Percentiles rank a stretch among this genome's conserved stretches.
phyloP scores from a whole-genome alignment of 2,329 filamentous ascomycete species.

The Ceratocystis variospora region DNA sequence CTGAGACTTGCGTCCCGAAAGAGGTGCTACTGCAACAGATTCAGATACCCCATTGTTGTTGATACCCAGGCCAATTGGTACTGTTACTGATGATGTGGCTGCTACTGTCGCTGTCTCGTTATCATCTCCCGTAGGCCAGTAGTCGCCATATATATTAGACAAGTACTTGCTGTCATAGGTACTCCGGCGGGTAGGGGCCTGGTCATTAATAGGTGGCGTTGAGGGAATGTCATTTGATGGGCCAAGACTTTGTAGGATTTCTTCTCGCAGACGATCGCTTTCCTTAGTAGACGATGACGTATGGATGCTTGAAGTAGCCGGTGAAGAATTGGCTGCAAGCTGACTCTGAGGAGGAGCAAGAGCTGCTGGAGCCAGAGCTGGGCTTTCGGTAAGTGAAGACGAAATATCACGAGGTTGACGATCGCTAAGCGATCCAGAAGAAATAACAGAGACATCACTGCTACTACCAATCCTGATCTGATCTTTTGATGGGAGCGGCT shows the following conservation, averaged over 20 bases:
- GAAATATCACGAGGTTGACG: background rate
- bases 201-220: background rate
- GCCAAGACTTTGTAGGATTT: slow-evolving; percentile 58
- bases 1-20: background rate
- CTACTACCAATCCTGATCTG: background rate
- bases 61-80: background rate
- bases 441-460: background rate
- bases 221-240: slow-evolving; percentile 25
- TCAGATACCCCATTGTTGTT: background rate
- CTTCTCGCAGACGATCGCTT: slow-evolving; percentile 56
- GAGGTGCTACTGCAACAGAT: background rate
- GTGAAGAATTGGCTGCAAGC: slow-evolving; percentile 8
- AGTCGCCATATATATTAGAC: slow-evolving; percentile 52
- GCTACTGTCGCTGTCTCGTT: background rate
- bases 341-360: background rate
- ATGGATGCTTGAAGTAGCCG: slow-evolving; percentile 11
- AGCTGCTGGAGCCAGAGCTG: slow-evolving; percentile 7
- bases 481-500: background rate
- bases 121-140: slow-evolving; percentile 38
- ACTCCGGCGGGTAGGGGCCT: slow-evolving; percentile 11
- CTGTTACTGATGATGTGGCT: background rate
- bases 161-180: slow-evolving; percentile 48
- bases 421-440: slow-evolving; percentile 1
- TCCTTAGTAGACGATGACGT: slow-evolving; percentile 47
- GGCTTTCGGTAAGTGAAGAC: slow-evolving; percentile 12